Conservation (phyloP, 164 flowering plant genomes). For the Dillenia turbinata region DNA sequence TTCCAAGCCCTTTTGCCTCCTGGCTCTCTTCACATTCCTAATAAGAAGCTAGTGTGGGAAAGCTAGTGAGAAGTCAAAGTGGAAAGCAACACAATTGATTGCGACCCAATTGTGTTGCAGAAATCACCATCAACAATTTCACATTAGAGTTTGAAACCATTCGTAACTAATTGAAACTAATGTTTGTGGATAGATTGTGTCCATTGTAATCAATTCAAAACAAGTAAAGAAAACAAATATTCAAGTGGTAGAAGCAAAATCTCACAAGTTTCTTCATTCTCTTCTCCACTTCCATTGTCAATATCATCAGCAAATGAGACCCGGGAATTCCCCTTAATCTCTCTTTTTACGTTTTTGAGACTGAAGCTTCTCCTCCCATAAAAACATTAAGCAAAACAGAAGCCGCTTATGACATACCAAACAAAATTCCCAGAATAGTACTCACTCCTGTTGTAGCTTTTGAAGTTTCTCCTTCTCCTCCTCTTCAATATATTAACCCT, state of each 20-base stretch:
- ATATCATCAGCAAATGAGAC: slow-evolving; percentile 83
- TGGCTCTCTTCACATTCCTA: slow-evolving; percentile 30
- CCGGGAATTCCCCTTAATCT: slow-evolving; percentile 63
- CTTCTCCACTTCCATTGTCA: slow-evolving; percentile 77
- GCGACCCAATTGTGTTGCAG: no score
- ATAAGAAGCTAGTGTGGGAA: neutral
- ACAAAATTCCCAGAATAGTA: slow-evolving; percentile 5
- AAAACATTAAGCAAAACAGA: neutral
- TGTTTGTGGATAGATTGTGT: no score
- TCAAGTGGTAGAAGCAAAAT: neutral
- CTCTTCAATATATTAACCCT: slow-evolving; percentile 93
- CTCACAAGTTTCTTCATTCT: slow-evolving; percentile 49
- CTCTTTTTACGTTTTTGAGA: slow-evolving; percentile 79
- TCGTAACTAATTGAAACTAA: no score
- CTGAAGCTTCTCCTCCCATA: slow-evolving; percentile 85
- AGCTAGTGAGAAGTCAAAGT: neutral
- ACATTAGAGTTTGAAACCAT: no score
- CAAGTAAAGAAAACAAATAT: neutral
- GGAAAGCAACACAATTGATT: no score
- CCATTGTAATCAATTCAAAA: neutral
- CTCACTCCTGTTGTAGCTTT: slow-evolving; percentile 94
- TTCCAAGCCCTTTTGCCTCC: slow-evolving; percentile 31
- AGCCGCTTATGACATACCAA: neutral
- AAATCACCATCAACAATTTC: no score
- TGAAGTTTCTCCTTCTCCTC: slow-evolving; percentile 98